Percentiles rank a stretch among this genome's conserved stretches.
These are phyloP conservation scores for Thelephora ganbajun DNA, from an alignment of 768 basidiomycete species.

Conservation along the genomic window DNA sequence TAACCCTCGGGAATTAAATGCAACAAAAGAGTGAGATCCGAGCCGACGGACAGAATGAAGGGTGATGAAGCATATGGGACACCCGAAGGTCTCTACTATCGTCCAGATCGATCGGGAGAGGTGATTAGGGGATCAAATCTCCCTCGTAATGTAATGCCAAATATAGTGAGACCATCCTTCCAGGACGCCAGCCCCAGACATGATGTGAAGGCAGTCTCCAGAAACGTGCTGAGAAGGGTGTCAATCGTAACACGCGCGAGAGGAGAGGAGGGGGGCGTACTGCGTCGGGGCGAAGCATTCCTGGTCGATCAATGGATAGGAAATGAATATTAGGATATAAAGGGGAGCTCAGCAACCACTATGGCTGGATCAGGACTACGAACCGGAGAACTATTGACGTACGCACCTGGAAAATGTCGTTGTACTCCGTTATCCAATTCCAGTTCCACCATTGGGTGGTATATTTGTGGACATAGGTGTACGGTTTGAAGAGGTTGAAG, in stretches of 20 bases:
- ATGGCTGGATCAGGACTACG: background rate
- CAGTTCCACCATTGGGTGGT: constrained; percentile 48
- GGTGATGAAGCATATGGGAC: too few species aligned
- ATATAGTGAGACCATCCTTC: constrained; percentile 41
- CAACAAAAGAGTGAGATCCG: too few species aligned
- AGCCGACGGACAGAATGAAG: too few species aligned
- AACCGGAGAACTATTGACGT: background rate
- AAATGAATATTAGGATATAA: constrained; percentile 43
- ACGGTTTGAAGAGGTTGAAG: constrained; percentile 32
- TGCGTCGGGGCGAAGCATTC: constrained; percentile 47
- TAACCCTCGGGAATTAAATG: too few species aligned
- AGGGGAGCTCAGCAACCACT: constrained; percentile 16
- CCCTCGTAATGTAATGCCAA: constrained; percentile 31
- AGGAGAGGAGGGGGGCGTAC: constrained; percentile 23
- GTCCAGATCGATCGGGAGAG: too few species aligned
- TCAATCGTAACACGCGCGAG: background rate
- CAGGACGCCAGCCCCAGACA: constrained; percentile 31
- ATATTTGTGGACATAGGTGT: constrained; percentile 29
- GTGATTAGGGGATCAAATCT: constrained; percentile 11
- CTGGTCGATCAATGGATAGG: constrained; percentile 48
- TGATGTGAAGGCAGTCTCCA: constrained; percentile 33
- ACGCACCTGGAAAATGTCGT: constrained; percentile 43
- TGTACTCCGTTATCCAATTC: constrained; percentile 44
- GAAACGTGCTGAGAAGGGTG: constrained; percentile 20
- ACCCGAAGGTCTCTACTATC: too few species aligned